Base-by-base conservation (phyloP, 345 rosid species). In the Ceriops tagal region DNA sequence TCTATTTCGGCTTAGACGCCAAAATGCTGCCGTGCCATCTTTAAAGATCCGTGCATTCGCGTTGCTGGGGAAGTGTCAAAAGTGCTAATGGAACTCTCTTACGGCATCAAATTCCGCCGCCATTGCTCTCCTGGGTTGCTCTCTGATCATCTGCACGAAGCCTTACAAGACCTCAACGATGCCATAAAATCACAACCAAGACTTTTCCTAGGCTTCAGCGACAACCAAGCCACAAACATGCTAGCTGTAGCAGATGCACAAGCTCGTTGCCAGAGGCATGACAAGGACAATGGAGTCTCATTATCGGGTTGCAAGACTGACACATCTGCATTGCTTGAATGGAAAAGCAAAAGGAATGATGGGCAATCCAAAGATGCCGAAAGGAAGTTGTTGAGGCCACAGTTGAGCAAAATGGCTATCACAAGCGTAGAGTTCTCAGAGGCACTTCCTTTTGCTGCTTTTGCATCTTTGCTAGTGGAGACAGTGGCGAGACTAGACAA, bases 391-490 rank as follows among this genome's bases (percentile, higher is more conserved):
- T 55, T 92, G 61, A 80, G 96, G 77, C 91, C 91, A 4, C 96
- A 88, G 70, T 37, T 85, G 77, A 88, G 93, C 55, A 88, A 84
- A 72, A 79, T 86, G 5, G 90, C 86, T 2, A 69, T 88, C 64
- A 86, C 88, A 1, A 83, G 88, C 27, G 80, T 90, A 0, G 95
- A 90, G 62, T 92, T 92, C 78, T 86, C 90, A 1, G 92, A 90
- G 65, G 96, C 96, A n/a, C 88, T 92, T 53, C 98, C 98, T 0
- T 88, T 92, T 11, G 90, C 96, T 8, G 93, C 93, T 32, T 92
- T 92, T 67, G 96, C 92, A 9, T 87, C 93, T 26, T 68, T 87
- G 79, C 81, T 92, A 4, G 86, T 86, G 75, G 93, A 92, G 66
- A 79, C 84, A 34, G 89, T 90, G 37, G 93, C 92, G 4, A 83